phyloP scores from a whole-genome alignment of 1,139 yeast species.

The Yamadazyma triangularis region DNA sequence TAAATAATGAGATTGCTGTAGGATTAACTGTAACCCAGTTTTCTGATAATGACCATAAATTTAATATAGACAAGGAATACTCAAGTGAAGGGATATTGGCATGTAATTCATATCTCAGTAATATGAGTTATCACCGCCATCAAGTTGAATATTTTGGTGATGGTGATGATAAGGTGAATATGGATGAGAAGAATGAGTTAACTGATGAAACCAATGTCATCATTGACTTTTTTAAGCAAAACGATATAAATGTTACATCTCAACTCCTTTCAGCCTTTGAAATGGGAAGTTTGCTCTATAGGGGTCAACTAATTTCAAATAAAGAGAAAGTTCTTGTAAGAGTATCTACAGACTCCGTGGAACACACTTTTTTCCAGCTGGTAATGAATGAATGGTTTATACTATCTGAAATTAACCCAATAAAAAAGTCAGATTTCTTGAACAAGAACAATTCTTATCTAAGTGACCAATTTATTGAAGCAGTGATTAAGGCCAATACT shows the following conservation, averaged over 20 bases:
- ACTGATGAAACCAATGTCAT: too few relatives aligned
- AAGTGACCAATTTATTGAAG: too few relatives aligned
- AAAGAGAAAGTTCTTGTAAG: slow-evolving; percentile 20
- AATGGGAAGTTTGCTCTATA: slow-evolving; percentile 15
- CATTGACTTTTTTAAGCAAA: too few relatives aligned
- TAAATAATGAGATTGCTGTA: too few relatives aligned
- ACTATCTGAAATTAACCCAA: slow-evolving; percentile 19
- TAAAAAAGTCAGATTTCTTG: too few relatives aligned
- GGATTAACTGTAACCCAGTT: too few relatives aligned
- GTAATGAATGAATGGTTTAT: slow-evolving; percentile 35
- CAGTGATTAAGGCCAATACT: slow-evolving; percentile 3
- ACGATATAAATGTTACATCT: too few relatives aligned
- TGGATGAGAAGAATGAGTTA: too few relatives aligned
- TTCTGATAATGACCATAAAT: too few relatives aligned
- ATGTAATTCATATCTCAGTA: slow-evolving; percentile 20
- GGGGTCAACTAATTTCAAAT: slow-evolving; percentile 13
- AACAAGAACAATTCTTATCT: too few relatives aligned
- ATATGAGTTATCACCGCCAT: slow-evolving; percentile 21
- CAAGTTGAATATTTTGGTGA: slow-evolving; percentile 20
- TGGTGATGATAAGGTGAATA: too few relatives aligned
- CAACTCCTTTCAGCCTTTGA: slow-evolving; percentile 14
- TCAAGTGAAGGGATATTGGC: background rate
- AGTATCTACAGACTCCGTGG: slow-evolving; percentile 21
- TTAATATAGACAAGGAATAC: too few relatives aligned
- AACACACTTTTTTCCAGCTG: slow-evolving; percentile 18